These are phyloP conservation scores for Agastache rugosa DNA, from an alignment of 257 asterid species.

Conservation along the genomic window DNA sequence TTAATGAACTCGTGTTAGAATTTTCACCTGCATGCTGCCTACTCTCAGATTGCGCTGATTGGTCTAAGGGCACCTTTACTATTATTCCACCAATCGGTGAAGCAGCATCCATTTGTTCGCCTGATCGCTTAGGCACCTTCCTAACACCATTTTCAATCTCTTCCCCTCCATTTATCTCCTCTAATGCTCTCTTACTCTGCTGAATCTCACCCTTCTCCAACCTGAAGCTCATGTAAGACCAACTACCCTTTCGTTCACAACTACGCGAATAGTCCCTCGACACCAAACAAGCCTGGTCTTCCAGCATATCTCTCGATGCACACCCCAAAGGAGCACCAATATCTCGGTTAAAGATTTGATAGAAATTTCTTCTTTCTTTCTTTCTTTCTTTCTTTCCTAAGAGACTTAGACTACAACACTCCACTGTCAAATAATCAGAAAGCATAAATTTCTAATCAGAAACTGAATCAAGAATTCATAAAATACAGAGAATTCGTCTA, in stretches of 20 bases:
- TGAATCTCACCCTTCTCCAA: slow-evolving; percentile 53
- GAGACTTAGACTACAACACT: slow-evolving; percentile 27
- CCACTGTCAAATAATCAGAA: slow-evolving; percentile 43
- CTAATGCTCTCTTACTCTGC: slow-evolving; percentile 62
- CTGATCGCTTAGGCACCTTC: slow-evolving; percentile 57
- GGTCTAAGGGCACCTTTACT: background rate
- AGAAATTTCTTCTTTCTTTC: slow-evolving; percentile 29
- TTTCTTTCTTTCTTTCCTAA: slow-evolving; percentile 37
- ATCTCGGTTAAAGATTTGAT: slow-evolving; percentile 29
- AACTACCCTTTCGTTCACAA: slow-evolving; percentile 61
- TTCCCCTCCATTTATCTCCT: slow-evolving; percentile 48
- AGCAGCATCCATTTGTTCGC: slow-evolving; percentile 33
- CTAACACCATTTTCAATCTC: slow-evolving; percentile 33
- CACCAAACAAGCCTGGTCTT: slow-evolving; percentile 72
- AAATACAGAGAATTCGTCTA: background rate
- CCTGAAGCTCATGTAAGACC: slow-evolving; percentile 65
- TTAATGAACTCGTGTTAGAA: slow-evolving; percentile 54
- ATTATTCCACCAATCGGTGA: slow-evolving; percentile 46
- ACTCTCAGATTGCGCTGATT: slow-evolving; percentile 38
- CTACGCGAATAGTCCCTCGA: slow-evolving; percentile 63
- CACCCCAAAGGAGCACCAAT: slow-evolving; percentile 41
- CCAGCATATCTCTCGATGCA: slow-evolving; percentile 72
- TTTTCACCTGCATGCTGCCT: slow-evolving; percentile 41
- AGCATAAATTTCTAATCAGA: slow-evolving; percentile 12
- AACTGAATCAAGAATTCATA: background rate